phyloP scores from a whole-genome alignment of 805 yeast genomes.

The Candida silvatica region DNA sequence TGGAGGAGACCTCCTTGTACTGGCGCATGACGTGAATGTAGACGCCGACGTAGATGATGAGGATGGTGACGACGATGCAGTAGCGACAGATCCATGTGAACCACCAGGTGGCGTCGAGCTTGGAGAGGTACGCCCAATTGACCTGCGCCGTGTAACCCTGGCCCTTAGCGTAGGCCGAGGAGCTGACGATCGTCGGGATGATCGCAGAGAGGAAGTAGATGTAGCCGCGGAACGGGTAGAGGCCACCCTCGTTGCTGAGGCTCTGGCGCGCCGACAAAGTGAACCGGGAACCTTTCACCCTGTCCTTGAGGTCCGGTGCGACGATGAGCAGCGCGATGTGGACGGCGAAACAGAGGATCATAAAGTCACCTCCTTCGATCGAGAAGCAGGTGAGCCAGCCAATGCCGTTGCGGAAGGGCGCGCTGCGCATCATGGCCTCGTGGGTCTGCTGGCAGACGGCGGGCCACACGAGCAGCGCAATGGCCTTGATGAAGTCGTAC shows the following conservation, averaged over 20 bases:
- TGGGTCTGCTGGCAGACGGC: slow-evolving; percentile 7
- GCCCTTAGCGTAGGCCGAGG: slow-evolving; percentile 53
- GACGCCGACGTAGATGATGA: slow-evolving; percentile 58
- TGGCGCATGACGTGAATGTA: slow-evolving; percentile 66
- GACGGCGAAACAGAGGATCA: slow-evolving; percentile 73
- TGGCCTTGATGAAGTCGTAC: slow-evolving; percentile 70
- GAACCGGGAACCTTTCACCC: background rate
- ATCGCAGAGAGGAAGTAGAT: slow-evolving; percentile 52
- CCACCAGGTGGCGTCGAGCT: slow-evolving; percentile 66
- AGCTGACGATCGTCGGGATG: slow-evolving; percentile 60
- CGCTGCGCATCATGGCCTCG: slow-evolving; percentile 7
- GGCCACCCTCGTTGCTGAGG: slow-evolving; percentile 88
- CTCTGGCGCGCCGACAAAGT: slow-evolving; percentile 11
- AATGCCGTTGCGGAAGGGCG: slow-evolving; percentile 47
- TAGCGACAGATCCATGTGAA: slow-evolving; percentile 81
- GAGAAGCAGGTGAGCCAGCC: slow-evolving; percentile 79
- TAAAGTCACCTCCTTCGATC: slow-evolving; percentile 81
- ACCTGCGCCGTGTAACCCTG: slow-evolving; percentile 55
- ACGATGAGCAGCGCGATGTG: slow-evolving; percentile 74
- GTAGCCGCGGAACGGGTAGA: slow-evolving; percentile 46
- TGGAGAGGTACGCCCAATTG: slow-evolving; percentile 71
- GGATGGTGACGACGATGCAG: slow-evolving; percentile 50
- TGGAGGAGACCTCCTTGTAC: slow-evolving; percentile 44
- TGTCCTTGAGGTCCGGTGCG: slow-evolving; percentile 37
- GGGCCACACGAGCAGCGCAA: slow-evolving; percentile 62